Base-by-base conservation (phyloP, 441 rosid species). In the Hura crepitans region DNA sequence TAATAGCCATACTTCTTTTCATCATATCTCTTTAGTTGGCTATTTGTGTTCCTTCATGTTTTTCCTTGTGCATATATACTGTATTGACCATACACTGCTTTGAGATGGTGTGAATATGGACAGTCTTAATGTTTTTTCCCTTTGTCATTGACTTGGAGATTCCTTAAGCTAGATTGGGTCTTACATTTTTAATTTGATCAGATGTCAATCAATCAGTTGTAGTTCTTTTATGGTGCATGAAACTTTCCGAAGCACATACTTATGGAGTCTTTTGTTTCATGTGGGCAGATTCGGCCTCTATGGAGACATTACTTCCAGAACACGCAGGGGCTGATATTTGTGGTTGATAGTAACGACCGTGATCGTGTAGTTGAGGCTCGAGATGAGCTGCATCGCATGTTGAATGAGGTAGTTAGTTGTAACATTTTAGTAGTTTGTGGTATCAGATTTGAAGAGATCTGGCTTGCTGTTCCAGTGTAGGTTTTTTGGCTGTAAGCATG, bases 261-360 rank as follows among this genome's bases (percentile, higher is more conserved):
- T 30, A 30, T 54, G 4, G 62, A 51, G 28, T 50, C 49, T 51
- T 18, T 42, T 46, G n/a, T 49, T 6, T 51, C 61, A 1, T 71
- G 11, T 49, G 35, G n/a, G 7, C 82, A 87, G 91, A 87, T 87
- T 72, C 89, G 88, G 27, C 89, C 92, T 33, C 57, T 87, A 78
- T 85, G 89, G 92, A 82, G 92, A 65, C 89, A 87, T 71, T 87
- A 87, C 72, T 83, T 87, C 79, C 89, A 85, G 59, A 86, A 85
- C 80, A 84, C 90, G 7, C 88, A 83, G 55, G 88, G 91, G 35
- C 82, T 87, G 12, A 87, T 85, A 75, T 87, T 87, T 51, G 91
- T 87, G 75, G 91, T 87, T 60, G 89, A 87, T 66, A 87, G 91
- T 76, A 87, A 87, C 62, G 91, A 84, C 49, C 83, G 89, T 27